phyloP scores from a whole-genome alignment of 345 rosid genomes.

The Melaleuca alternifolia region DNA sequence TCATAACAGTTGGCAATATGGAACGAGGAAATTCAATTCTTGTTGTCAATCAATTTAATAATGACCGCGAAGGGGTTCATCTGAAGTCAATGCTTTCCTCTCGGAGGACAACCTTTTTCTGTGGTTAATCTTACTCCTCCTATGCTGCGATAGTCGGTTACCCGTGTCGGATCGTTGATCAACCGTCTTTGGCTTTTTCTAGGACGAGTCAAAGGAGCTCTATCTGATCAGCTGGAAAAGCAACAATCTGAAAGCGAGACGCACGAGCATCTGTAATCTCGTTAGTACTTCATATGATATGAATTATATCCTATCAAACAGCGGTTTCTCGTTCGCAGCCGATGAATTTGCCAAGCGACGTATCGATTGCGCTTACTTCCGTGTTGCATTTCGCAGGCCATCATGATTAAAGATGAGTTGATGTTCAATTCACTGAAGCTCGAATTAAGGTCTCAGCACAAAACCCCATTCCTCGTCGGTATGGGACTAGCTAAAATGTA shows the following conservation, averaged over 20 bases:
- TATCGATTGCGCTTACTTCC: background rate
- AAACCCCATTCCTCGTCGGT: too few species aligned
- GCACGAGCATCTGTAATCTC: background rate
- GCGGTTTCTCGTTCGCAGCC: background rate
- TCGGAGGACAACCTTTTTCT: background rate
- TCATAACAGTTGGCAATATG: background rate
- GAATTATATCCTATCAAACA: background rate
- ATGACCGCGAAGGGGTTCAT: background rate
- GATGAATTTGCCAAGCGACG: background rate
- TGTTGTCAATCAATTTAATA: background rate
- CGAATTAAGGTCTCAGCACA: too few species aligned
- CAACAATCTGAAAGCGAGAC: background rate
- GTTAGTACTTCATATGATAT: background rate
- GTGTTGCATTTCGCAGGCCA: too few species aligned
- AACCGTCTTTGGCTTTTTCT: background rate
- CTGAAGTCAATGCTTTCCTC: background rate
- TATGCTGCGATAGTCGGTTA: background rate
- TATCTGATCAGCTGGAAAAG: background rate
- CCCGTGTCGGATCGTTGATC: background rate
- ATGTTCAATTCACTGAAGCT: background rate
- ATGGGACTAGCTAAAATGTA: too few species aligned
- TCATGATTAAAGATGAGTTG: background rate
- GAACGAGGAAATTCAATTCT: background rate
- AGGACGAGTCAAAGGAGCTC: background rate
- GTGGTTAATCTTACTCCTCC: background rate